Base-by-base conservation (phyloP, 1,284 basidiomycete genomes). In the Rhodotorula glutinis region DNA sequence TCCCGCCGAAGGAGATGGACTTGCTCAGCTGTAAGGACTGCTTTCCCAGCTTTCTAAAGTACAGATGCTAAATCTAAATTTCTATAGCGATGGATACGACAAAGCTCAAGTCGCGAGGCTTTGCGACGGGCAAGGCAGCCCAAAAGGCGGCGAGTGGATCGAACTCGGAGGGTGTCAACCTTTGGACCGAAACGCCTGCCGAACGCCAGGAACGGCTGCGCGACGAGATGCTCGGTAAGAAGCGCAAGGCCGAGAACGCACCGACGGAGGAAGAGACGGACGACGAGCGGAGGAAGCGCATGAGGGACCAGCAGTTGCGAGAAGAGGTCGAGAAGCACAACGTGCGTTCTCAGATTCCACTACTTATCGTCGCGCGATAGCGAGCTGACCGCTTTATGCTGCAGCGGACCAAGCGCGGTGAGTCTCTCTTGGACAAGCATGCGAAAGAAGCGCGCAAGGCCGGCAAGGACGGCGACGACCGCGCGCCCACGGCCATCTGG, bases 161-260 rank as follows among this genome's bases (percentile, higher is more conserved):
- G 16, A 86, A 87, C 65, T 84, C 79, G 21, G 53, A 47, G 63
- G 47, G 38, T 8, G 49, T 49, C 38, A 87, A 86, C 2, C 82
- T 92, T 3, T 96, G 92, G 92, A 96, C 92, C 0, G 92, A 96
- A 81, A 95, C 92, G 0, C 93, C 92, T 0, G 87, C 86, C 0
- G 90, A 96, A 75, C 84, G 88, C 19, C 89, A 90, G 74, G 86
- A 92, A 75, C 84, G 92, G 3, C 79, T 94, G 21, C 86, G 86
- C 3, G 92, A 95, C 76, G 93, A 95, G 77, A 86, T 92, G 1
- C 84, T 87, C 21, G 92, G 92, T 14, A 88, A 88, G 77, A 90
- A 89, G 77, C 83, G 89, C 60, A 85, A 87, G 38, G 86, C 85
- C 0, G 85, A 81, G 62, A 59, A 62, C 2, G 82, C 82, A 17